These are phyloP conservation scores for Ophiognomonia clavigignenti-juglandacearum DNA, from an alignment of 2,329 filamentous ascomycete species.

Conservation along the genomic window DNA sequence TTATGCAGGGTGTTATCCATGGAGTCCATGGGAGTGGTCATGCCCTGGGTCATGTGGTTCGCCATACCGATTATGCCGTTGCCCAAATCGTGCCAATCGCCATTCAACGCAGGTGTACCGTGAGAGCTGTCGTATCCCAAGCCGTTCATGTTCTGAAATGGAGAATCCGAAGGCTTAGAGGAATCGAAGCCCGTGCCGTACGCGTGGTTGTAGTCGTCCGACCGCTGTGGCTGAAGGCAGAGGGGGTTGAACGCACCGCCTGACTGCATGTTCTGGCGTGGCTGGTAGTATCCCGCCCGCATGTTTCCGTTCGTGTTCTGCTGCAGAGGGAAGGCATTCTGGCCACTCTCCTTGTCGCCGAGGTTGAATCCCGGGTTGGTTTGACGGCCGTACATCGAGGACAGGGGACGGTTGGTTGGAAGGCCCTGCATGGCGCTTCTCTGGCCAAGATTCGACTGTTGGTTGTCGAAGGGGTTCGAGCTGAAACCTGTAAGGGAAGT, in stretches of 20 bases:
- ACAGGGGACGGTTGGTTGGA: constrained; percentile 14
- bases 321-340: constrained; percentile 16
- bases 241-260: constrained; percentile 29
- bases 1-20: too few species aligned
- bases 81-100: background rate
- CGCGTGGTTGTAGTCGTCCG: constrained; percentile 20
- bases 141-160: constrained; percentile 2
- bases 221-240: constrained; percentile 25
- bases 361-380: background rate
- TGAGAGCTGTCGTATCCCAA: constrained; percentile 1
- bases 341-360: constrained; percentile 20
- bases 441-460: background rate
- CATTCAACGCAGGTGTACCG: background rate
- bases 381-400: constrained; percentile 8
- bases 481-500: background rate
- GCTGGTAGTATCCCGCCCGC: constrained; percentile 7
- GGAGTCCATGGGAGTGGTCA: too few species aligned
- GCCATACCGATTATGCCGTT: background rate
- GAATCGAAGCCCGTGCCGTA: constrained; percentile 6
- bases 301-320: background rate
- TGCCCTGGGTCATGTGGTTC: too few species aligned
- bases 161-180: constrained; percentile 1
- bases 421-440: constrained; percentile 12
- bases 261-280: constrained; percentile 13
- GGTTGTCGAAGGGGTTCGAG: background rate